Evolutionary conservation across 2,329 filamentous ascomycete species (phyloP), one percentile per base, ranked within the genome.

Genomic region (Hirsutella rhossiliensis): DNA sequence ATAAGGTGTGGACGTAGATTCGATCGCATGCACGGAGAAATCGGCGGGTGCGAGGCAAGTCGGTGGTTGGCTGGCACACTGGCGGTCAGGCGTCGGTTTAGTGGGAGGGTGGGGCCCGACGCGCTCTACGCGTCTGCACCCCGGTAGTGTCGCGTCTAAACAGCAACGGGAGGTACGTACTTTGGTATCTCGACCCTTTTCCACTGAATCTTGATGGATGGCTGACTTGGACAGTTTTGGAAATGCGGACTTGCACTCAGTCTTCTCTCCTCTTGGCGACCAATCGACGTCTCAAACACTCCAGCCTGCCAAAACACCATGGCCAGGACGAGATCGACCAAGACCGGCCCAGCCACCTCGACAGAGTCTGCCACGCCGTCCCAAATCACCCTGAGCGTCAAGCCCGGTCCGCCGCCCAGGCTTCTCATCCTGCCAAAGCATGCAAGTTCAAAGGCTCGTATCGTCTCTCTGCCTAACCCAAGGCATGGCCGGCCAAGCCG

Each of bases 371-470:
- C 19, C 15, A 28, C 31, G 17, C 51, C 59, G 3, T 54, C 58
- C 4, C 65, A 61, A 52, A 68, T 73, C 52, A 54, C 54, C 3
- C 57, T 78, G 17, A 50, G 67, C 5, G 42, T 64, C 13, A 61
- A 62, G 40, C 56, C 59, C 11, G 51, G 61, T 20, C 72, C 66
- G 36, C 65, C 73, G 11, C 69, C 72, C 3, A 72, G 70, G 43
- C 58, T 84, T 40, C 79, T 84, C 57, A 69, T 84, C 45, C 62
- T 84, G 6, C 80, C 80, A 13, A 68, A 66, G n/a, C 63, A 66
- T 48, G 69, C 73, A 13, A 70, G 66, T 0, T 46, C 66, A n/a
- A 66, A 72, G 4, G 73, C 78, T 19, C 72, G 72, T 43, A 73
- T 84, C 43, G 64, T 81, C 42, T 74, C 72, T 1, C 67, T 84